Conservation (phyloP, 495 filamentous ascomycete genomes). For the Podospora pseudocomata region DNA sequence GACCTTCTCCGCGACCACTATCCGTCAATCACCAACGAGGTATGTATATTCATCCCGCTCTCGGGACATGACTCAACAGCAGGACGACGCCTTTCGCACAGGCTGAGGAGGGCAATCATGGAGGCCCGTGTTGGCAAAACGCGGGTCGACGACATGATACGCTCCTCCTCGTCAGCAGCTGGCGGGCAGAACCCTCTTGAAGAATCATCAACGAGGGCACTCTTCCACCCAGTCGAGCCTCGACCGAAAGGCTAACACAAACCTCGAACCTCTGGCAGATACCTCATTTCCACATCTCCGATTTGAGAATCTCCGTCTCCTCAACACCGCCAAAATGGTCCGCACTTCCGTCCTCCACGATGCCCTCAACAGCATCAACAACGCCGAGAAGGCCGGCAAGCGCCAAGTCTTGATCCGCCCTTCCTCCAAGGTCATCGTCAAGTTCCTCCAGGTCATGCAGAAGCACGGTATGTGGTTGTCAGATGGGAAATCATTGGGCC, state of each 20-base stretch:
- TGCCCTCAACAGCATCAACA: conserved; percentile 99
- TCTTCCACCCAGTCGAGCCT: conserved; percentile 79
- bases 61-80: conserved; percentile 32
- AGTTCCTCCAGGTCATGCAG: conserved; percentile 98
- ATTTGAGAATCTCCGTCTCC: conserved; percentile 71
- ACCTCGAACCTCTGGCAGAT: conserved; percentile 51
- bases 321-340: conserved; percentile 79
- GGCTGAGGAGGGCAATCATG: conserved; percentile 51
- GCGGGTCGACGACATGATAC: conserved; percentile 51
- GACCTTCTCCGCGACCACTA: conserved; percentile 18
- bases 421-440: conserved; percentile 97
- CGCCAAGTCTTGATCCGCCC: conserved; percentile 96
- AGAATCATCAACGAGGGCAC: conserved; percentile 62
- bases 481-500: conserved; percentile 27
- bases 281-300: conserved; percentile 62
- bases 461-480: conserved; percentile 77
- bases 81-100: conserved; percentile 43
- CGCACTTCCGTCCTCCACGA: conserved; percentile 98
- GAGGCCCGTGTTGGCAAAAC: not conserved
- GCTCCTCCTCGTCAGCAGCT: conserved; percentile 65
- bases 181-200: conserved; percentile 88
- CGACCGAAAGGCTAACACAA: conserved; percentile 68
- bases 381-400: conserved; percentile 98
- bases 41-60: conserved; percentile 33
- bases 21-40: conserved; percentile 29